Evolutionary conservation across 305 asterid genomes (phyloP), one percentile per base, ranked within the genome.

Genomic region (Solanum hybrid): DNA sequence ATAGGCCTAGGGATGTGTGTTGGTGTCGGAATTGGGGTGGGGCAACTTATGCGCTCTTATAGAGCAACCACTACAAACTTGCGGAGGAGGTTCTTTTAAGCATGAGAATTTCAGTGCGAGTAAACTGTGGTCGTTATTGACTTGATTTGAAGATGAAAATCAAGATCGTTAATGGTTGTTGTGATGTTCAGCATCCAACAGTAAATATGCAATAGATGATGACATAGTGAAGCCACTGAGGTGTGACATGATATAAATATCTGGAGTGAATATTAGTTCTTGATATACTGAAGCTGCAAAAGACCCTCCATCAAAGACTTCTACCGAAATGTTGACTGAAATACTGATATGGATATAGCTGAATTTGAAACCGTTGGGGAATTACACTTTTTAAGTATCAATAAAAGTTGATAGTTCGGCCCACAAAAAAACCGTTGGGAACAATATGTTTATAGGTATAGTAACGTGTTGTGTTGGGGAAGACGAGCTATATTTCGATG

Each of bases 21-120:
- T n/a, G n/a, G n/a, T n/a, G n/a, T 96, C 6, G 97, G 98, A 73
- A 94, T 96, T 37, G 98, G 98, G 81, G 98, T 95, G n/a, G 98
- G 98, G 80, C 93, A 95, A 37, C 97, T 96, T 33, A 94, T 37
- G 97, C 93, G 95, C 68, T 95, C 98, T 1, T 95, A 95, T 93
- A 98, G 95, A 92, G 95, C 98, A 84, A 95, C 97, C 17, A 93
- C 95, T 11, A 93, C 95, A 77, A 94, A 86, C 90, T 92, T 95
- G 92, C 91, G 95, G 91, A 92, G 95, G 91, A 93, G 94, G 93
- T 95, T 96, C 88, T 95, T 96, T 91, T 96, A 92, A 92, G 90
- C 83, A 45, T 88, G 45, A 17, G 29, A 51, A 68, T 76, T 70
- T 72, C 89, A 32, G 34, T 82, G 89, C 36, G 37, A 76, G 38